Evolutionary conservation across 495 filamentous ascomycete species (phyloP).

Genomic region (Xylaria venustula): DNA sequence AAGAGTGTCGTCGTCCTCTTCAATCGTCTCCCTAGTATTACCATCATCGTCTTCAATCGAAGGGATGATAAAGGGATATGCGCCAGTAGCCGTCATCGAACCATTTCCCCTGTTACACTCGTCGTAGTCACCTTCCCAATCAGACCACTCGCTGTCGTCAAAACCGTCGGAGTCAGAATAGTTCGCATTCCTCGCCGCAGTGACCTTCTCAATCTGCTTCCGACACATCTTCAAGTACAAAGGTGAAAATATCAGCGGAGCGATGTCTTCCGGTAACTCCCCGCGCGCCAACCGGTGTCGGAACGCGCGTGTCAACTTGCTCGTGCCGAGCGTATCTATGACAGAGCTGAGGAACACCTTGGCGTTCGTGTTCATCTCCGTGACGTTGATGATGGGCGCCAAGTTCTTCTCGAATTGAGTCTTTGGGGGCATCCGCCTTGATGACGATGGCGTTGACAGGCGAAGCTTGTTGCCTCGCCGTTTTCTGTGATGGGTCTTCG

Average conservation of each 20-base stretch:
- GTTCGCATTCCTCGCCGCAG: neutral
- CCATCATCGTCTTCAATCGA: conserved; percentile 1
- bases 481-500: neutral
- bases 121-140: neutral
- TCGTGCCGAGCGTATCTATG: neutral
- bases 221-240: neutral
- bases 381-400: neutral
- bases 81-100: neutral
- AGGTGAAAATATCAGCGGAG: neutral
- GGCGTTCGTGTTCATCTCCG: neutral
- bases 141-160: neutral
- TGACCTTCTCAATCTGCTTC: neutral
- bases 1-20: neutral
- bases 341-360: neutral
- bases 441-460: neutral
- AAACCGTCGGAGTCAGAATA: neutral
- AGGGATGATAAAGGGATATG: neutral
- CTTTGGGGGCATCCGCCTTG: neutral
- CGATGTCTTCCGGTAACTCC: neutral
- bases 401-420: neutral
- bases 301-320: neutral
- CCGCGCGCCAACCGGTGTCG: neutral
- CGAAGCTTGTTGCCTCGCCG: neutral
- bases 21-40: too few relatives aligned
- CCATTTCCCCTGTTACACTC: neutral